phyloP scores from a whole-genome alignment of 2,329 filamentous ascomycete genomes.

The Ciborinia camelliae region DNA sequence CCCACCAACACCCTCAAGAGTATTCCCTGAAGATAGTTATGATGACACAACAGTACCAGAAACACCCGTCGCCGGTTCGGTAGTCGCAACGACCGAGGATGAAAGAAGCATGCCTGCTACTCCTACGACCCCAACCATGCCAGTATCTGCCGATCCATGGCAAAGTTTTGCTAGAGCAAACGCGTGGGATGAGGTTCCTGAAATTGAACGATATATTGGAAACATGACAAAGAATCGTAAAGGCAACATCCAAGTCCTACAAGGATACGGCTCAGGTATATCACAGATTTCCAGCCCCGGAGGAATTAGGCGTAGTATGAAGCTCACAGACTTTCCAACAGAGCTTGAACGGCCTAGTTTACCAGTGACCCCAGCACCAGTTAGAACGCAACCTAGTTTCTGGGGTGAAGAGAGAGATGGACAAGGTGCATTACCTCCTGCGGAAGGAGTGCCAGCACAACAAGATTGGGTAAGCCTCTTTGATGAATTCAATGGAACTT shows the following conservation, averaged over 20 bases:
- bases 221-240: conserved; percentile 63
- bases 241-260: conserved; percentile 39
- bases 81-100: conserved; percentile 41
- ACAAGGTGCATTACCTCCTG: conserved; percentile 62
- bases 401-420: conserved; percentile 55
- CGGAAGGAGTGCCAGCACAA: conserved; percentile 82
- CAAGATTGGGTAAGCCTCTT: conserved; percentile 86
- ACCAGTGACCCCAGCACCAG: conserved; percentile 83
- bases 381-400: conserved; percentile 60
- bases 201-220: conserved; percentile 85
- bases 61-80: conserved; percentile 35
- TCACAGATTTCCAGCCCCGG: conserved; percentile 33
- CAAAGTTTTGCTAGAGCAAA: conserved; percentile 71
- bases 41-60: conserved; percentile 26
- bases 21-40: conserved; percentile 58
- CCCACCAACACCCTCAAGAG: conserved; percentile 59
- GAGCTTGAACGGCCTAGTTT: conserved; percentile 80
- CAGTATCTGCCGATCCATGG: conserved; percentile 60
- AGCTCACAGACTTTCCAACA: conserved; percentile 82
- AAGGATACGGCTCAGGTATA: conserved; percentile 36
- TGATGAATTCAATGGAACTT: conserved; percentile 32
- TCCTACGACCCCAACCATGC: conserved; percentile 48
- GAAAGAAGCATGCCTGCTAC: conserved; percentile 43
- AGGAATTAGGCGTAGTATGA: conserved; percentile 50
- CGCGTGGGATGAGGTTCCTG: conserved; percentile 88